A percentile compares a stretch with the other conserved stretches of the same genome.
phyloP scores from a whole-genome alignment of 805 yeast genomes.

The Hanseniaspora clermontiae region DNA sequence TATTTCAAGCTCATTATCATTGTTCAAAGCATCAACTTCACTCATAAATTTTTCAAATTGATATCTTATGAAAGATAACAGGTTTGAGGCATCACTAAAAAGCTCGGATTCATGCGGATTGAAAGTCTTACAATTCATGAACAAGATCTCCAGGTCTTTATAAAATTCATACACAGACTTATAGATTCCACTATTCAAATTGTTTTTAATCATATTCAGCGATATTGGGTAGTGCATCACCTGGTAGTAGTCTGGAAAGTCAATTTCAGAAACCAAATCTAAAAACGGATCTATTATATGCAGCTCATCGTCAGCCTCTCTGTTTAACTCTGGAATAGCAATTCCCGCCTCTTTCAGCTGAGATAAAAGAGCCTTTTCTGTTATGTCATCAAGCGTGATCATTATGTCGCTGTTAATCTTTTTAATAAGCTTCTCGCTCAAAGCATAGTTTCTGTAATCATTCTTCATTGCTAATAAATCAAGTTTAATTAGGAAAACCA shows the following conservation, averaged over 20 bases:
- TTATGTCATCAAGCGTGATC: not conserved
- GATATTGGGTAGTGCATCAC: conserved; percentile 65
- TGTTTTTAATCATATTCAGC: conserved; percentile 43
- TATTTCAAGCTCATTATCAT: not conserved
- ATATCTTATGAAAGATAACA: conserved; percentile 41
- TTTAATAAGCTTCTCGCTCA: conserved; percentile 21
- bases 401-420: conserved; percentile 16
- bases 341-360: conserved; percentile 16
- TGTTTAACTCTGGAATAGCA: conserved; percentile 1
- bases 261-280: conserved; percentile 55
- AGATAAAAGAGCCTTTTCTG: conserved; percentile 17
- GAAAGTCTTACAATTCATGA: conserved; percentile 64
- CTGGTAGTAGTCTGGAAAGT: conserved; percentile 70
- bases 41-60: conserved; percentile 20
- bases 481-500: conserved; percentile 44
- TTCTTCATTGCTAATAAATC: conserved; percentile 33
- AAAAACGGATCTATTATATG: conserved; percentile 56
- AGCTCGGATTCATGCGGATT: conserved; percentile 65
- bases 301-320: conserved; percentile 20
- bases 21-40: not conserved
- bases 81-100: conserved; percentile 53
- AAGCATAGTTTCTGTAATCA: conserved; percentile 23
- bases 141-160: conserved; percentile 48
- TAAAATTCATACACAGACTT: conserved; percentile 47
- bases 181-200: conserved; percentile 41